Percentiles rank a stretch among this genome's conserved stretches.
phyloP scores from a whole-genome alignment of 2,329 filamentous ascomycete genomes.

The Nothophoma quercina region DNA sequence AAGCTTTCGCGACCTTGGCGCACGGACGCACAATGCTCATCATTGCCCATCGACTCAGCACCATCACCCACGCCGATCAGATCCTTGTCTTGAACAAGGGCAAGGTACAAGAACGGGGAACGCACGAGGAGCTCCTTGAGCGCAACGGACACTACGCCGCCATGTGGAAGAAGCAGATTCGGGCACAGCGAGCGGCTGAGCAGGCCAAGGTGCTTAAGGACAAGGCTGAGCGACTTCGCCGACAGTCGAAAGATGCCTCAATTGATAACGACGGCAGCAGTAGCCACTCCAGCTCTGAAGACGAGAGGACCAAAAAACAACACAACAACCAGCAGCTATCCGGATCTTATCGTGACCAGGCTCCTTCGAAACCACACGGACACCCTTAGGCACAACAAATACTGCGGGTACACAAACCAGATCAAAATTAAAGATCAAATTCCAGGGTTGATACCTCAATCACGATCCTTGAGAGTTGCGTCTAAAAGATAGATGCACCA shows the following conservation, averaged over 20 bases:
- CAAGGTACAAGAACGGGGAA: slow-evolving; percentile 60
- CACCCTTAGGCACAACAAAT: slow-evolving; percentile 32
- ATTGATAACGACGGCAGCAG: slow-evolving; percentile 51
- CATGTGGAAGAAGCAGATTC: slow-evolving; percentile 63
- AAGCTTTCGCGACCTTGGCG: slow-evolving; percentile 81
- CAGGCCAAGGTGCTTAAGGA: slow-evolving; percentile 59
- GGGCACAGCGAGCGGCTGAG: slow-evolving; percentile 58
- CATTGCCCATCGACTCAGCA: slow-evolving; percentile 77
- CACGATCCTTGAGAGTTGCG: background rate
- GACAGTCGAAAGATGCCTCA: slow-evolving; percentile 56
- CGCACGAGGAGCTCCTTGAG: slow-evolving; percentile 59
- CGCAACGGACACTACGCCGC: slow-evolving; percentile 55
- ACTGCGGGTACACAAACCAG: background rate
- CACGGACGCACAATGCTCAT: slow-evolving; percentile 90
- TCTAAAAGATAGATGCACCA: background rate
- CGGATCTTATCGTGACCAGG: slow-evolving; percentile 21
- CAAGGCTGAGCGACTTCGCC: slow-evolving; percentile 57
- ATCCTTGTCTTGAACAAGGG: slow-evolving; percentile 64
- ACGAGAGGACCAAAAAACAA: slow-evolving; percentile 39
- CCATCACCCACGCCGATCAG: slow-evolving; percentile 63
- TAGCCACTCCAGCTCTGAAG: slow-evolving; percentile 42
- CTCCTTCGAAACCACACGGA: slow-evolving; percentile 35
- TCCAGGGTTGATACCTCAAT: background rate
- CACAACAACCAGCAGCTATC: slow-evolving; percentile 9
- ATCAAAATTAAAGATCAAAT: background rate